Conservation (phyloP, 2,329 filamentous ascomycete genomes). For the Aspergillus sp. region DNA sequence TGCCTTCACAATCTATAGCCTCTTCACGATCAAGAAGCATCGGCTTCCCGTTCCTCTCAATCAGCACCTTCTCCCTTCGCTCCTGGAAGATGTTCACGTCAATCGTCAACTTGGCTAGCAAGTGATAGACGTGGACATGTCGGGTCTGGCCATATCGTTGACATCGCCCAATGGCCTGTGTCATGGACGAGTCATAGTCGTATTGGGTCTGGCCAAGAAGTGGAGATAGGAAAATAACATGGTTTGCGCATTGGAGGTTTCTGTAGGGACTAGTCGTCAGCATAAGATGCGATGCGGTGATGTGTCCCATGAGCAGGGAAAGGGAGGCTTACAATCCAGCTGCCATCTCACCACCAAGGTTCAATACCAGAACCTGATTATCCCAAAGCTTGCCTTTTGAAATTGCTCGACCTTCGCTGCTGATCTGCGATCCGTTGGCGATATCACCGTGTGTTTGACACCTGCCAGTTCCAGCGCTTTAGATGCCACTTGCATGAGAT, state of each 20-base stretch:
- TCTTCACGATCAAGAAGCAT: slow-evolving; percentile 14
- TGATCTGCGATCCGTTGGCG: slow-evolving; percentile 19
- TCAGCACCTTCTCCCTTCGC: slow-evolving; percentile 22
- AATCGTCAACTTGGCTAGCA: slow-evolving; percentile 36
- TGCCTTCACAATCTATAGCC: slow-evolving; percentile 10
- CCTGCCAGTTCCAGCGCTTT: slow-evolving; percentile 19
- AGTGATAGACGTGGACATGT: slow-evolving; percentile 50
- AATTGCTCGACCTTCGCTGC: slow-evolving; percentile 34
- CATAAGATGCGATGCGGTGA: background rate
- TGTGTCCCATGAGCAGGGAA: background rate
- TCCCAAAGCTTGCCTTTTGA: slow-evolving; percentile 28
- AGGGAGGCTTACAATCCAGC: slow-evolving; percentile 49
- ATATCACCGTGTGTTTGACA: slow-evolving; percentile 32
- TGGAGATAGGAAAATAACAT: slow-evolving; percentile 56
- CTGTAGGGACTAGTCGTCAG: slow-evolving; percentile 23
- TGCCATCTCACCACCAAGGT: slow-evolving; percentile 49
- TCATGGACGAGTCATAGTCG: slow-evolving; percentile 51
- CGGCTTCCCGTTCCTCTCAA: slow-evolving; percentile 17
- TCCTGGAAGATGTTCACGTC: slow-evolving; percentile 40
- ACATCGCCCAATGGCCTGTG: slow-evolving; percentile 55
- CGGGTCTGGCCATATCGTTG: slow-evolving; percentile 52
- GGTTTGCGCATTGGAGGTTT: slow-evolving; percentile 56
- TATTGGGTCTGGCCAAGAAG: slow-evolving; percentile 44
- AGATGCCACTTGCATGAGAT: slow-evolving; percentile 35
- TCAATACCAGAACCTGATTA: slow-evolving; percentile 49